Evolutionary conservation across 2,329 filamentous ascomycete species (phyloP).

Genomic region (Sclerotiophoma versabilis): DNA sequence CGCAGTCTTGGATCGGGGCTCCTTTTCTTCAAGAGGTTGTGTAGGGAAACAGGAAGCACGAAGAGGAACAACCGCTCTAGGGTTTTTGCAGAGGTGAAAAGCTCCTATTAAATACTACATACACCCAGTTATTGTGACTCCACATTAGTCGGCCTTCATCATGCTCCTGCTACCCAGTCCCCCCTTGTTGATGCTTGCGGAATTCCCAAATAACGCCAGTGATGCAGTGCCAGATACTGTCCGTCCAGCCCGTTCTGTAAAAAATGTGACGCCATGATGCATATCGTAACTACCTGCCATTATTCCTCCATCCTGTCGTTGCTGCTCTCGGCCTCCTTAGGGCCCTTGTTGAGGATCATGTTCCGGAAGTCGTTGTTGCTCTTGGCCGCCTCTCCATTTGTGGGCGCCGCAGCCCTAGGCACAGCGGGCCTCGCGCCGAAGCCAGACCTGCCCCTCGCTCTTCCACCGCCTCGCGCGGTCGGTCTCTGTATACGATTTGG

Average conservation of each 20-base stretch:
- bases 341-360: slow-evolving; percentile 57
- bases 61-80: no score
- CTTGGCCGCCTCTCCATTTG: slow-evolving; percentile 49
- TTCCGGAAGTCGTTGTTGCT: slow-evolving; percentile 66
- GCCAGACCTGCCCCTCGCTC: slow-evolving; percentile 38
- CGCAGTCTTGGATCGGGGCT: no score
- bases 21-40: no score
- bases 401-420: slow-evolving; percentile 22
- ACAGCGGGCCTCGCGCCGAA: slow-evolving; percentile 39
- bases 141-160: neutral
- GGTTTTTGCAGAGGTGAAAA: no score
- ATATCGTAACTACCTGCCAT: slow-evolving; percentile 25
- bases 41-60: no score
- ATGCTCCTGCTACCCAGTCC: neutral
- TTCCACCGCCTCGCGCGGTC: slow-evolving; percentile 34
- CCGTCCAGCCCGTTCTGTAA: slow-evolving; percentile 5
- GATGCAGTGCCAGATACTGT: slow-evolving; percentile 17
- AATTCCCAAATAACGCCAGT: slow-evolving; percentile 8
- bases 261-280: slow-evolving; percentile 9
- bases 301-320: slow-evolving; percentile 37
- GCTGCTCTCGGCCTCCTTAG: slow-evolving; percentile 24
- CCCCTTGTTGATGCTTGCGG: neutral
- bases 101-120: slow-evolving; percentile 9
- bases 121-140: neutral
- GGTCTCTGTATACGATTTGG: slow-evolving; percentile 39